phyloP scores from a whole-genome alignment of 495 filamentous ascomycete genomes.

The Aspergillus olivimuriae region DNA sequence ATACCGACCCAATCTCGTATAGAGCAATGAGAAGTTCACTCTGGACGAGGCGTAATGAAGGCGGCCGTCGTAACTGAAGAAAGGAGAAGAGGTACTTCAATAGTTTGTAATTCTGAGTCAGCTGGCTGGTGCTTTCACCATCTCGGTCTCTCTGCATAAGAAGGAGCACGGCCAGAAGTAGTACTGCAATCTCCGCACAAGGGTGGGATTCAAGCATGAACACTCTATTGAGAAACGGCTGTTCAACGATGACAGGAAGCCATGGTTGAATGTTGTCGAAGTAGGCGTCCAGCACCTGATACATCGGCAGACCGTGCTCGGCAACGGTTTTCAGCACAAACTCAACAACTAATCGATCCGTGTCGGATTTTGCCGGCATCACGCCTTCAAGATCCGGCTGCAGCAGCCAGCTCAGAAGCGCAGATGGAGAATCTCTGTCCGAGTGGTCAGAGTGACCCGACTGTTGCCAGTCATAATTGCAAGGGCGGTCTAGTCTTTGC shows the following conservation, averaged over 20 bases:
- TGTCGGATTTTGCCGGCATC: too few species aligned
- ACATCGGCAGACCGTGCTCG: neutral
- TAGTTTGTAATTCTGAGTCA: neutral
- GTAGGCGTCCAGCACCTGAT: neutral
- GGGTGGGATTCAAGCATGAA: neutral
- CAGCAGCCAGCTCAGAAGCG: too few species aligned
- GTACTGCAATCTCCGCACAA: neutral
- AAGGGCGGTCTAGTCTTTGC: neutral
- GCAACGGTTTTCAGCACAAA: neutral
- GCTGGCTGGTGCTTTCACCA: neutral
- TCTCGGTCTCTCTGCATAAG: neutral
- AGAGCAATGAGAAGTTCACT: neutral
- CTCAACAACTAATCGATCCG: neutral
- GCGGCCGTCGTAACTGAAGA: neutral
- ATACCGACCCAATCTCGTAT: neutral
- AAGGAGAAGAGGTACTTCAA: conserved; percentile 4
- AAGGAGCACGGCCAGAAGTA: conserved; percentile 1
- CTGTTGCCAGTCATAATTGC: conserved; percentile 4
- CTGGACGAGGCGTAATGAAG: conserved; percentile 1
- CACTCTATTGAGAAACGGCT: neutral
- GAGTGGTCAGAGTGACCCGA: too few species aligned
- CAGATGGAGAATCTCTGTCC: too few species aligned
- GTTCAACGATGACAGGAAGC: conserved; percentile 4
- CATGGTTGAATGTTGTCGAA: conserved; percentile 1
- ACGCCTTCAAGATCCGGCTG: too few species aligned